phyloP scores from a whole-genome alignment of 306 rosid genomes.

The Glycine tomentella region DNA sequence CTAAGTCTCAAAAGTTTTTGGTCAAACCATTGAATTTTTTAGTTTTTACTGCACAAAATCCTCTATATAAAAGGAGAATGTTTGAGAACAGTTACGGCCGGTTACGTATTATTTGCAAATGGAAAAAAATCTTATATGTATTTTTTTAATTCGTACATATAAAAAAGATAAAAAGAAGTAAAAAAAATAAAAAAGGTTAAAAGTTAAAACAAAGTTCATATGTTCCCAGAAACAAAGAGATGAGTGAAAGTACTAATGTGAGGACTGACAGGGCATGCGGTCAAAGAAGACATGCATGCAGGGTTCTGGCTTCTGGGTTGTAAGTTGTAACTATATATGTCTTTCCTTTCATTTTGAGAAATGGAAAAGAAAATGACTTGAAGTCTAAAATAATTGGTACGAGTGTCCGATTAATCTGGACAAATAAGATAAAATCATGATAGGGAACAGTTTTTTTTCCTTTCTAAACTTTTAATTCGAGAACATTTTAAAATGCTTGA shows the following conservation, averaged over 20 bases:
- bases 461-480: neutral
- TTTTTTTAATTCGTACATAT: no score
- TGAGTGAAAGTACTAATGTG: conserved; percentile 10
- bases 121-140: neutral
- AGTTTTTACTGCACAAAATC: neutral
- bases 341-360: neutral
- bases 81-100: neutral
- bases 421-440: neutral
- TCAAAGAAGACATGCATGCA: neutral
- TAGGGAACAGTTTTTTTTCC: neutral
- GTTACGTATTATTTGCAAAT: neutral
- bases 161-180: neutral
- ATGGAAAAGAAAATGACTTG: neutral
- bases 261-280: conserved; percentile 12
- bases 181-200: neutral
- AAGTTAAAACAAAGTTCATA: neutral
- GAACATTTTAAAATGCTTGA: neutral
- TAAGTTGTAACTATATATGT: neutral
- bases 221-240: neutral
- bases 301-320: neutral
- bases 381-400: neutral
- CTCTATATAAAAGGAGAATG: neutral
- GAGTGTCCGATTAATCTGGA: neutral
- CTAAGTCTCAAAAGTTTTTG: neutral
- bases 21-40: neutral